These are phyloP conservation scores for Hypoxylon intermedium DNA, from an alignment of 495 filamentous ascomycete species.

Conservation along the genomic window DNA sequence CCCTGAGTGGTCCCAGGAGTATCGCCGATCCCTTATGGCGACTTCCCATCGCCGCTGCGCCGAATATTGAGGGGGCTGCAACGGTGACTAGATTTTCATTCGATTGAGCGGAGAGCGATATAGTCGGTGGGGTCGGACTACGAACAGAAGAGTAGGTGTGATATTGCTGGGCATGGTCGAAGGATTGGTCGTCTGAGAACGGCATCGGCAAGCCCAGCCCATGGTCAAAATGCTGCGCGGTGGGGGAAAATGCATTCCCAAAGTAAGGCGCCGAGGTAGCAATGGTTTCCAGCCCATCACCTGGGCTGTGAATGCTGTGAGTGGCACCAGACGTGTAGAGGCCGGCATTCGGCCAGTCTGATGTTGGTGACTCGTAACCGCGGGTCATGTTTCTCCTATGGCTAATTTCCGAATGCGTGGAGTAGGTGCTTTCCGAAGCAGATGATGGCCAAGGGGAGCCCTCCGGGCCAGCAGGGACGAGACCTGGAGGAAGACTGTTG, in stretches of 20 bases:
- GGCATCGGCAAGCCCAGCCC: constrained; percentile 35
- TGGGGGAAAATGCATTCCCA: constrained; percentile 24
- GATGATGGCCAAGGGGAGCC: constrained; percentile 58
- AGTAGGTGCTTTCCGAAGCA: constrained; percentile 57
- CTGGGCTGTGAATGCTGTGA: constrained; percentile 36
- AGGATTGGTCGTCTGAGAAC: constrained; percentile 34
- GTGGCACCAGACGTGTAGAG: constrained; percentile 19
- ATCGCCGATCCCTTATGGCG: constrained; percentile 45
- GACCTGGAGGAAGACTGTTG: constrained; percentile 40
- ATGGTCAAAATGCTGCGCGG: constrained; percentile 28
- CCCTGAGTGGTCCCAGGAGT: constrained; percentile 43
- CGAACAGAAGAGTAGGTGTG: constrained; percentile 48
- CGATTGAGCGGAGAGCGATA: constrained; percentile 49
- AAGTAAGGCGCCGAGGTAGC: constrained; percentile 36
- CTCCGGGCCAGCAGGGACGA: constrained; percentile 43
- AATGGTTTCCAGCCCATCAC: constrained; percentile 35
- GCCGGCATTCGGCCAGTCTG: constrained; percentile 26
- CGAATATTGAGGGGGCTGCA: constrained; percentile 36
- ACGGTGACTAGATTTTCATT: constrained; percentile 50
- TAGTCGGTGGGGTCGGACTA: constrained; percentile 52
- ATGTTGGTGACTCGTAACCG: constrained; percentile 34
- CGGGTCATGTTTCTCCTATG: constrained; percentile 27
- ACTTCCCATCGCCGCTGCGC: constrained; percentile 36
- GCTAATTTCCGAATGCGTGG: constrained; percentile 54
- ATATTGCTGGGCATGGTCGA: constrained; percentile 33